These are phyloP conservation scores for Cnidoscolus chayamansa DNA, from an alignment of 441 rosid species.

Conservation along the genomic window DNA sequence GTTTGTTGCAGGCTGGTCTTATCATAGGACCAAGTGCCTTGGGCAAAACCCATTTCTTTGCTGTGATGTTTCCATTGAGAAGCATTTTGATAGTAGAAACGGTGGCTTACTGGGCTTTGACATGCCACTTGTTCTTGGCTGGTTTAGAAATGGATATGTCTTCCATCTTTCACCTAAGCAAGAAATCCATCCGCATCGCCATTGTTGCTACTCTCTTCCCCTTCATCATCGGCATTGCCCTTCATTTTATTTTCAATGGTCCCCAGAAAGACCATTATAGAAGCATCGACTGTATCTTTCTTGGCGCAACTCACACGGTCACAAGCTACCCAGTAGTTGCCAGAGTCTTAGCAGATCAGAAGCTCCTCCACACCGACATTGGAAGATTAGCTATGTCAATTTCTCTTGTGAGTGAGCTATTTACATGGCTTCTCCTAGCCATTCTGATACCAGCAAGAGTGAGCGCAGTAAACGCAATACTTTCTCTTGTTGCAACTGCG, in stretches of 20 bases:
- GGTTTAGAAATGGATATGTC: slow-evolving; percentile 41
- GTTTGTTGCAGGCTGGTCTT: slow-evolving; percentile 41
- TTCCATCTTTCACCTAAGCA: slow-evolving; percentile 24
- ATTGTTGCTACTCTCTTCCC: slow-evolving; percentile 30
- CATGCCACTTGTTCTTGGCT: slow-evolving; percentile 40
- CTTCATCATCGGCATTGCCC: slow-evolving; percentile 28
- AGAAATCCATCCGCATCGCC: slow-evolving; percentile 25
- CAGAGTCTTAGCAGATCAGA: slow-evolving; percentile 29
- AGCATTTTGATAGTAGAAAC: slow-evolving; percentile 28
- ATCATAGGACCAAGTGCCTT: slow-evolving; percentile 38
- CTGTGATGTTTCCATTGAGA: slow-evolving; percentile 21
- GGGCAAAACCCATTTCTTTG: slow-evolving; percentile 8
- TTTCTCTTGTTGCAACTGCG: slow-evolving; percentile 14
- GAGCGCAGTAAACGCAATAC: not conserved
- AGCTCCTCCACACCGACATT: slow-evolving; percentile 35
- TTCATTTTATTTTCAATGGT: slow-evolving; percentile 24
- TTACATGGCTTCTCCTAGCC: slow-evolving; percentile 34
- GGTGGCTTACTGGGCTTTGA: slow-evolving; percentile 34
- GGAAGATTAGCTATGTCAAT: slow-evolving; percentile 35
- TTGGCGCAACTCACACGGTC: slow-evolving; percentile 31
- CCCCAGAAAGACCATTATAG: not conserved
- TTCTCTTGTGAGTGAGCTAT: slow-evolving; percentile 33
- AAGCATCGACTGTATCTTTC: slow-evolving; percentile 21
- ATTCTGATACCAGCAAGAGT: slow-evolving; percentile 20
- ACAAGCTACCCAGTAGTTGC: slow-evolving; percentile 39